A percentile compares a stretch with the other conserved stretches of the same genome.
Evolutionary conservation across 2,329 filamentous ascomycete species (phyloP).

Genomic region (Botryotinia convoluta): DNA sequence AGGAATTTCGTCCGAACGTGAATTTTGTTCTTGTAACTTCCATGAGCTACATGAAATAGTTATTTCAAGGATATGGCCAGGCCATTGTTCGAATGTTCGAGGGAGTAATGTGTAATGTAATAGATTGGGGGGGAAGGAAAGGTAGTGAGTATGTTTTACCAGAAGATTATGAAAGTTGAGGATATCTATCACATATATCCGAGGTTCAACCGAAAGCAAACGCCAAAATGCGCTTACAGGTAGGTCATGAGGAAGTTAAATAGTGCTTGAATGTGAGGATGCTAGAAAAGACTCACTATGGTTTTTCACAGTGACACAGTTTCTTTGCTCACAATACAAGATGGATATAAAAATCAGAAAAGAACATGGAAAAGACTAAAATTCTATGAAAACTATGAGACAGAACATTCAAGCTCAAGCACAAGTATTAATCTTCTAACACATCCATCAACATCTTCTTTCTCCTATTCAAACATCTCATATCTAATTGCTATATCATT

Average conservation of each 20-base stretch:
- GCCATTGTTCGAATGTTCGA: conserved; percentile 27
- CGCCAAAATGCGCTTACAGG: background rate
- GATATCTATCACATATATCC: background rate
- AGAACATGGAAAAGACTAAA: background rate
- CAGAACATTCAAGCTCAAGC: background rate
- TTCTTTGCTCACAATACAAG: background rate
- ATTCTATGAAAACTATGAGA: background rate
- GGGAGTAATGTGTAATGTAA: background rate
- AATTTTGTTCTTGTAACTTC: conserved; percentile 12
- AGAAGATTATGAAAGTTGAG: background rate
- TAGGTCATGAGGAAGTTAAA: background rate
- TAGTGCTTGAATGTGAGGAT: background rate
- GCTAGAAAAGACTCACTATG: background rate
- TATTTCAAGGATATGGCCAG: conserved; percentile 37
- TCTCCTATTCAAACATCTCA: background rate
- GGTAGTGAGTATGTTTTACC: background rate
- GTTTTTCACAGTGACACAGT: background rate
- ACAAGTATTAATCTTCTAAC: background rate
- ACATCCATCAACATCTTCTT: background rate
- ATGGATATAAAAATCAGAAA: background rate
- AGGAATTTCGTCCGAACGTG: background rate
- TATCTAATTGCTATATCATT: background rate
- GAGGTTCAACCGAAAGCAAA: conserved; percentile 10
- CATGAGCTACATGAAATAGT: conserved; percentile 4
- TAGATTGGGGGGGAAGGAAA: background rate